Base-by-base conservation (phyloP, 2,329 filamentous ascomycete species). In the Apiospora saccharicola region DNA sequence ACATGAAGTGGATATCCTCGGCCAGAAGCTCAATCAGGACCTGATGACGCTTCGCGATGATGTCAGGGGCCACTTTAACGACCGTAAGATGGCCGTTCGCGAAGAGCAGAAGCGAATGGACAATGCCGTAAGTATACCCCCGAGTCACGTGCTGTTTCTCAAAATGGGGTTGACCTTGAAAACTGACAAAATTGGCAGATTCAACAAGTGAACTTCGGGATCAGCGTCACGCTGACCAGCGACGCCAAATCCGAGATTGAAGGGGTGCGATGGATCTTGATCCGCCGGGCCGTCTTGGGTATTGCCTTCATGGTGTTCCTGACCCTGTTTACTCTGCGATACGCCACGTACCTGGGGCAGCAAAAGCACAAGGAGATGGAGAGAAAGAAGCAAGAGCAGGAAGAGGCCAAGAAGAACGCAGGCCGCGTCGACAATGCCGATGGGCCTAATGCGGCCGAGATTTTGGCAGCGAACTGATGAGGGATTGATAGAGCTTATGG, bases 191-290 rank as follows among this genome's bases (percentile, higher is more conserved):
- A 12, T 37, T 14, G 30, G 34, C 78, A 94, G 88, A 95, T 98
- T 74, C 95, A 98, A 86, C 93, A 98, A 84, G 88, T 98, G 76
- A 97, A 96, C 83, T 98, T 98, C 84, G 96, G 97, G 81, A 98
- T 99, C 81, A 97, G 94, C 30, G 94, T 98, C 44, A 88, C 90
- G 53, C 88, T 99, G 61, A 97, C 94, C 81, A 96, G 94, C 74
- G 96, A 98, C 81, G 91, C 93, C 68, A 95, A 96, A 81, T 96
- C 93, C 5, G 94, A 98, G 77, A 95, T 98, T 68, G 96, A 99
- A 82, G 93, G 92, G 1, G 85, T 99, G 68, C 88, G 96, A 73
- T 98, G 96, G 96, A 91, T 98, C 53, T 83, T 92, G 75, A 94
- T 91, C 74, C 85, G 89, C 71, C 85, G 90, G 70, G 90, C 90